Percentiles rank a stretch among this genome's conserved stretches.
Evolutionary conservation across 306 rosid genomes (phyloP).

Genomic region (Glycine soja): DNA sequence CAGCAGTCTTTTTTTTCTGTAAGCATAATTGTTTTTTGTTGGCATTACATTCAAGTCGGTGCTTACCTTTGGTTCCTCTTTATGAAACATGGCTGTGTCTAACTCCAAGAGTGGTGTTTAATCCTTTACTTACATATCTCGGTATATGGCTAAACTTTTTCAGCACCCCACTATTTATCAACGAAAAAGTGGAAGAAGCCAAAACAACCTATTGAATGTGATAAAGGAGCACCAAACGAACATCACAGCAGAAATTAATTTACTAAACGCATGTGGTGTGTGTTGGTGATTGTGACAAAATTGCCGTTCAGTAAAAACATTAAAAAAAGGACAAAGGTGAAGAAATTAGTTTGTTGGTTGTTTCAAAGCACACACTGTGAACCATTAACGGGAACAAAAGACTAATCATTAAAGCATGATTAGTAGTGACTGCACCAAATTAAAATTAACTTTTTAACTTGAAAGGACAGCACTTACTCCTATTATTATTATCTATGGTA

Average conservation of each 20-base stretch:
- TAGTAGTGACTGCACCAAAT: constrained; percentile 41
- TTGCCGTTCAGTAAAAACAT: constrained; percentile 21
- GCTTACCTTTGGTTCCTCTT: constrained; percentile 49
- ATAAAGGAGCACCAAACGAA: neutral
- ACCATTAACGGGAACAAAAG: constrained; percentile 41
- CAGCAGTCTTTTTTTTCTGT: constrained; percentile 12
- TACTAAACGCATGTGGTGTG: constrained; percentile 1
- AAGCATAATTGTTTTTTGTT: constrained; percentile 12
- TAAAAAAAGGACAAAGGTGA: neutral
- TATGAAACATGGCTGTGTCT: constrained; percentile 45
- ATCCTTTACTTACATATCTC: constrained; percentile 39
- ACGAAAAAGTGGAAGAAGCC: constrained; percentile 25
- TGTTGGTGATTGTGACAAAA: constrained; percentile 21
- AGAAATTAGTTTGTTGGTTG: constrained; percentile 48
- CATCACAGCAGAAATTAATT: constrained; percentile 14
- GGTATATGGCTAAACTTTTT: constrained; percentile 8
- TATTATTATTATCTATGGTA: constrained; percentile 42
- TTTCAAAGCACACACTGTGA: constrained; percentile 16
- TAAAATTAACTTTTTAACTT: constrained; percentile 39
- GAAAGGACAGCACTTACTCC: constrained; percentile 44
- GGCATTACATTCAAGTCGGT: neutral
- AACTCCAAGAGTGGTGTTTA: constrained; percentile 38
- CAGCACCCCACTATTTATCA: constrained; percentile 29
- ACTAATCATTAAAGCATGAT: constrained; percentile 44
- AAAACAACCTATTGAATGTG: constrained; percentile 9